These are phyloP conservation scores for Simmondsia chinensis DNA, from an alignment of 148 eudicot species.

Conservation along the genomic window DNA sequence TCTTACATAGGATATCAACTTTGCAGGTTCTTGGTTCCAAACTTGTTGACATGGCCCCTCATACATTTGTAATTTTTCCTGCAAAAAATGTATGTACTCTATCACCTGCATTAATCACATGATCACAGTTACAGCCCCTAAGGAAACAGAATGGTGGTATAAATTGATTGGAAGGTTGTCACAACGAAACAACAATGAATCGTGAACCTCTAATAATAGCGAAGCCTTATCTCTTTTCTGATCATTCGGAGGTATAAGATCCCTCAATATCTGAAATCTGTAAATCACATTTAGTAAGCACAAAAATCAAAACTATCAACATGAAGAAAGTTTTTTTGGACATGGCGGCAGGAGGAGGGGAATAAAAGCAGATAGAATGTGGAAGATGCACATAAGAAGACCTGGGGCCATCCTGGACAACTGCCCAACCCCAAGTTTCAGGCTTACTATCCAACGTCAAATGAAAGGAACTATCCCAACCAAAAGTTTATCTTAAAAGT, in stretches of 20 bases:
- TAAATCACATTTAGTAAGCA: slow-evolving; percentile 1
- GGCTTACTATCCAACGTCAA: not conserved
- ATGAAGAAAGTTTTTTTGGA: not conserved
- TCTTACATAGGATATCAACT: slow-evolving; percentile 70
- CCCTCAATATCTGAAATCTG: slow-evolving; percentile 89
- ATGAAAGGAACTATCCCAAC: not conserved
- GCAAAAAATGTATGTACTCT: slow-evolving; percentile 74
- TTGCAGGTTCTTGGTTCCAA: slow-evolving; percentile 66
- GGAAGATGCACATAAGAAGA: too few relatives aligned
- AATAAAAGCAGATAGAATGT: not conserved
- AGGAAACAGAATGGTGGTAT: not conserved
- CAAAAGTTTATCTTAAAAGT: too few relatives aligned
- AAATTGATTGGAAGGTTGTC: too few relatives aligned
- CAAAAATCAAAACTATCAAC: not conserved
- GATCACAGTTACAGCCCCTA: not conserved
- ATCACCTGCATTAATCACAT: slow-evolving; percentile 49
- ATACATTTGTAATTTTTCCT: slow-evolving; percentile 61
- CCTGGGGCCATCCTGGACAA: too few relatives aligned
- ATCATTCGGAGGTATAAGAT: slow-evolving; percentile 86
- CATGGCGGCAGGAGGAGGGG: not conserved
- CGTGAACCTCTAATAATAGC: slow-evolving; percentile 76
- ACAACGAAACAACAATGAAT: not conserved
- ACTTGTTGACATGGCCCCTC: slow-evolving; percentile 71
- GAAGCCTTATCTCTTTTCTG: slow-evolving; percentile 95
- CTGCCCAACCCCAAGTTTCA: not conserved